A percentile compares a stretch with the other conserved stretches of the same genome.
These are phyloP conservation scores for Albizia julibrissin DNA, from an alignment of 306 rosid species.

Conservation along the genomic window DNA sequence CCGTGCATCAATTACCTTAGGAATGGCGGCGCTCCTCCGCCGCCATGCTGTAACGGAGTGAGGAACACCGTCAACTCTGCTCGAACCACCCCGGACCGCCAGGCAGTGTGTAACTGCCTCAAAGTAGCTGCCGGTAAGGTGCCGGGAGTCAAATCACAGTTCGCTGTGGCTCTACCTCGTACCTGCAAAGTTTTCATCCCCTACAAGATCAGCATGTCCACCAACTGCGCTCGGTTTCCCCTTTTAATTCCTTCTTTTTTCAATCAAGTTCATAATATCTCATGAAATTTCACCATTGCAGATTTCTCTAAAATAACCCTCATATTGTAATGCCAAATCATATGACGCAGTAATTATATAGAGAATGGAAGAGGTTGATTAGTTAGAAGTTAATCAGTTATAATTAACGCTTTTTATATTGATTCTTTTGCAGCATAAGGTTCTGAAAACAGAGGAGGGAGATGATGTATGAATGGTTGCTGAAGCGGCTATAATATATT, in stretches of 20 bases:
- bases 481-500: not conserved
- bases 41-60: slow-evolving; percentile 47
- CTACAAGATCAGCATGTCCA: slow-evolving; percentile 56
- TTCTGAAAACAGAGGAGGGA: slow-evolving; percentile 15
- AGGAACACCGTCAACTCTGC: not conserved
- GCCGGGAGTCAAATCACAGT: not conserved
- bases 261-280: no score
- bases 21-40: not conserved
- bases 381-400: not conserved
- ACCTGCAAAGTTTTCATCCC: slow-evolving; percentile 49
- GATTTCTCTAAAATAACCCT: no score
- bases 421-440: slow-evolving; percentile 23
- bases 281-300: no score
- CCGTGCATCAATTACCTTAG: slow-evolving; percentile 35
- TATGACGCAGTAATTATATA: no score
- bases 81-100: slow-evolving; percentile 34
- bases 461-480: not conserved
- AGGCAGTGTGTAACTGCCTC: slow-evolving; percentile 46
- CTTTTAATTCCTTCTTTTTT: not conserved
- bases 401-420: not conserved
- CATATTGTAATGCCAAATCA: no score
- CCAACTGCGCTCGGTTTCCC: slow-evolving; percentile 42
- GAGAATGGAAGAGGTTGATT: not conserved
- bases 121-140: slow-evolving; percentile 26
- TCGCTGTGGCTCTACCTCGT: slow-evolving; percentile 45